Conservation (phyloP, 2,329 filamentous ascomycete genomes). For the Colletotrichum incanum region DNA sequence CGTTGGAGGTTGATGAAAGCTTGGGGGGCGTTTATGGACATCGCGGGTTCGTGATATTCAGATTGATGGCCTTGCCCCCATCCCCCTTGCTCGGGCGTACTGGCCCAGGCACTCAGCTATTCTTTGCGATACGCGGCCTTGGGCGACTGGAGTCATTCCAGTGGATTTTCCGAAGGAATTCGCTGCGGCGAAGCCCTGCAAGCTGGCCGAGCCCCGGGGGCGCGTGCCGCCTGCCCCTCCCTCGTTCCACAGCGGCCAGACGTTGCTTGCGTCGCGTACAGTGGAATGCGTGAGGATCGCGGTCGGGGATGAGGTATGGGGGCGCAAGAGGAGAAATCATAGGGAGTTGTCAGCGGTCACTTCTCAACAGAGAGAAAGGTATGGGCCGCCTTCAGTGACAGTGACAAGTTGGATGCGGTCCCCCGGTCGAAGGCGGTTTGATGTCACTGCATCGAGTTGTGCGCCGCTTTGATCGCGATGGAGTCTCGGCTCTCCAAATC, state of each 20-base stretch:
- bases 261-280: conserved; percentile 36
- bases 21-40: not conserved
- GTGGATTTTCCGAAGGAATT: not conserved
- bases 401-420: not conserved
- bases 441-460: conserved; percentile 15
- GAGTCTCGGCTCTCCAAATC: not conserved
- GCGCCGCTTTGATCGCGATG: conserved; percentile 4
- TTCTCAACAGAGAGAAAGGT: not conserved
- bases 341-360: conserved; percentile 10
- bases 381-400: not conserved
- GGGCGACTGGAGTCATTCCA: conserved; percentile 3
- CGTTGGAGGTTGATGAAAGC: conserved; percentile 36
- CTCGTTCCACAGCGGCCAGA: conserved; percentile 38
- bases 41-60: conserved; percentile 6
- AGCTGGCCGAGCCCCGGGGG: not conserved
- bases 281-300: conserved; percentile 36
- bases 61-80: not conserved
- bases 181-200: conserved; percentile 5
- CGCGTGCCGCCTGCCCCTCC: not conserved
- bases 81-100: not conserved
- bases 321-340: not conserved
- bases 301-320: conserved; percentile 22
- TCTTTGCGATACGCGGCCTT: conserved; percentile 14
- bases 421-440: not conserved
- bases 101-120: not conserved